Base-by-base conservation (phyloP, 495 filamentous ascomycete species). In the Massariosphaeria phaeospora region DNA sequence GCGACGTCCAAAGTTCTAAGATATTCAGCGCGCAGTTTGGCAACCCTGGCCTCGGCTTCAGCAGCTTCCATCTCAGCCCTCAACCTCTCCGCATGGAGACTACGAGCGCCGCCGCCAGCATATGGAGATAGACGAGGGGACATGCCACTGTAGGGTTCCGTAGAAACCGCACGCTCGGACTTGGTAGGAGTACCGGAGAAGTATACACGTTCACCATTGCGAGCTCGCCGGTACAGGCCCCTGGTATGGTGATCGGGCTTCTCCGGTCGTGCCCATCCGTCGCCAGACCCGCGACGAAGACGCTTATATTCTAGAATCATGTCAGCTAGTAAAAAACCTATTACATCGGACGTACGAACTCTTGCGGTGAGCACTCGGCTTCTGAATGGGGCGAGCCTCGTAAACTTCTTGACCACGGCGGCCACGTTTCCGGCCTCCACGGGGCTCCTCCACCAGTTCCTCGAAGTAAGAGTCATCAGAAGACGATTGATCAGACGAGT, bases 31-130 rank as follows among this genome's bases (percentile, higher is more conserved):
- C 48, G 47, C 10, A 46, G 24, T 12, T 24, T 42, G 4, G 40
- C 41, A 30, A 41, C 30, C 20, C 24, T 46, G 2, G 52, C 31
- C 34, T 58, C 48, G 17, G 39, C 39, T 33, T 58, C 47, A n/a
- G 55, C 47, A 17, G 46, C 48, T 27, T 50, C 39, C 2, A 52
- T 6, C 31, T 58, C 23, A 13, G 31, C 11, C 26, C 47, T 20
- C 10, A 58, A 12, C n/a, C 48, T 33, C 12, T 38, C 43, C 34
- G 18, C 23, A 12, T 29, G 9, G 20, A 20, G 15, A 29, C 35
- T 34, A 27, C 24, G 25, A n/a, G 23, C 18, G 3, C 29, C 20
- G 50, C 11, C 7, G 18, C 24, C 17, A 10, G 17, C 5, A 21
- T 12, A 5, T 40, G 9, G 17, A 45, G 17, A 17, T 20, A 26